Percentiles rank a stretch among this genome's conserved stretches.
Evolutionary conservation across 1,284 basidiomycete species (phyloP).

Genomic region (Leccinum pachyderme): DNA sequence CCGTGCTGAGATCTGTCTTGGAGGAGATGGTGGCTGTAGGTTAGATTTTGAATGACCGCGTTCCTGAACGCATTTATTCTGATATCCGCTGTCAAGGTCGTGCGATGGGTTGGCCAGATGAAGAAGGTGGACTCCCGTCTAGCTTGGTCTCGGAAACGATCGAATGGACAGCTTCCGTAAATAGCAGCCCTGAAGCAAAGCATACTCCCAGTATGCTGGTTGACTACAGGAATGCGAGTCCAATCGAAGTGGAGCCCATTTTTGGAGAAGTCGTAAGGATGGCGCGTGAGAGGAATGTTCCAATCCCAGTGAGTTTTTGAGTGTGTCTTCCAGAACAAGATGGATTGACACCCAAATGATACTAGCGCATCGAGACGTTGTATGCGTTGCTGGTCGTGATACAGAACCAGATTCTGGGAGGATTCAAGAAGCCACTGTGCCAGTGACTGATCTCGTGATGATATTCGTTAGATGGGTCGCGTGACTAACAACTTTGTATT

Average conservation of each 20-base stretch:
- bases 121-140: slow-evolving; percentile 43
- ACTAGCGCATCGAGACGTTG: slow-evolving; percentile 48
- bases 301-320: slow-evolving; percentile 48
- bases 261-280: slow-evolving; percentile 58
- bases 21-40: slow-evolving; percentile 50
- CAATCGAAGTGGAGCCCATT: slow-evolving; percentile 67
- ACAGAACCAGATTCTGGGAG: slow-evolving; percentile 48
- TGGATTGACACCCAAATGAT: not conserved
- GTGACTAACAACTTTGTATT: not conserved
- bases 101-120: slow-evolving; percentile 49
- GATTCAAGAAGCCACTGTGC: slow-evolving; percentile 12
- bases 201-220: slow-evolving; percentile 63
- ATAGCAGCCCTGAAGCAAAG: slow-evolving; percentile 41
- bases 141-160: slow-evolving; percentile 41
- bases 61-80: not conserved
- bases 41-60: slow-evolving; percentile 6
- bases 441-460: not conserved
- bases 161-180: slow-evolving; percentile 38
- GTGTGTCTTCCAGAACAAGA: not conserved
- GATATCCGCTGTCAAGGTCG: slow-evolving; percentile 34
- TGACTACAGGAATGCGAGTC: slow-evolving; percentile 50
- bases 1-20: slow-evolving; percentile 45
- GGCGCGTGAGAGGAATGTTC: slow-evolving; percentile 45
- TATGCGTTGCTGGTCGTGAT: slow-evolving; percentile 50
- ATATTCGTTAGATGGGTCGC: not conserved